Conservation (phyloP, 345 rosid genomes). For the Punica granatum region DNA sequence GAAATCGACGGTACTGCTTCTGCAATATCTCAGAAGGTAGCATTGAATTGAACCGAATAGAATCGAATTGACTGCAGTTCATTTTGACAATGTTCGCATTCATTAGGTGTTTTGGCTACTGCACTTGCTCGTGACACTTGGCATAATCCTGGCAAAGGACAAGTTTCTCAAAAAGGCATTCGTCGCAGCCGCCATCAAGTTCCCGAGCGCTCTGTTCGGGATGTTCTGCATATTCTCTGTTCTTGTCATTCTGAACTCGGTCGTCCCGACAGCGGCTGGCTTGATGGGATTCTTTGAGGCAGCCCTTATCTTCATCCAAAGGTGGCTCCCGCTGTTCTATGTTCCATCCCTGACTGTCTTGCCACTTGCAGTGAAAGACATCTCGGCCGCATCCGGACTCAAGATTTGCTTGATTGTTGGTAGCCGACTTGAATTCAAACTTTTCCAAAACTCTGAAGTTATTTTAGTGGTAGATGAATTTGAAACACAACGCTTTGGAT, state of each 20-base stretch:
- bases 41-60: not conserved
- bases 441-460: not conserved
- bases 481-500: not conserved
- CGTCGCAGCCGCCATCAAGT: conserved; percentile 77
- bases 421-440: not conserved
- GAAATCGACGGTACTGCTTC: conserved; percentile 40
- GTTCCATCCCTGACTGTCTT: conserved; percentile 88
- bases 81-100: not conserved
- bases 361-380: conserved; percentile 83
- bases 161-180: conserved; percentile 64
- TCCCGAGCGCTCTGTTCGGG: conserved; percentile 92
- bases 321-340: conserved; percentile 96
- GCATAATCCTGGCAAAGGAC: conserved; percentile 68
- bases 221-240: conserved; percentile 93
- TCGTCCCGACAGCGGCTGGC: conserved; percentile 61
- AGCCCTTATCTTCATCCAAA: conserved; percentile 72
- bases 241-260: conserved; percentile 50
- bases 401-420: conserved; percentile 44
- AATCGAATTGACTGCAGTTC: no score
- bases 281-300: conserved; percentile 82
- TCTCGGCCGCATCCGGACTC: conserved; percentile 86
- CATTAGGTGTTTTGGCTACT: conserved; percentile 46
- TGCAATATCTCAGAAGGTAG: conserved; percentile 42
- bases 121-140: conserved; percentile 77
- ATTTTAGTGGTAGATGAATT: not conserved